phyloP scores from a whole-genome alignment of 139 green algal genomes.

The Coccomyxa sp. region DNA sequence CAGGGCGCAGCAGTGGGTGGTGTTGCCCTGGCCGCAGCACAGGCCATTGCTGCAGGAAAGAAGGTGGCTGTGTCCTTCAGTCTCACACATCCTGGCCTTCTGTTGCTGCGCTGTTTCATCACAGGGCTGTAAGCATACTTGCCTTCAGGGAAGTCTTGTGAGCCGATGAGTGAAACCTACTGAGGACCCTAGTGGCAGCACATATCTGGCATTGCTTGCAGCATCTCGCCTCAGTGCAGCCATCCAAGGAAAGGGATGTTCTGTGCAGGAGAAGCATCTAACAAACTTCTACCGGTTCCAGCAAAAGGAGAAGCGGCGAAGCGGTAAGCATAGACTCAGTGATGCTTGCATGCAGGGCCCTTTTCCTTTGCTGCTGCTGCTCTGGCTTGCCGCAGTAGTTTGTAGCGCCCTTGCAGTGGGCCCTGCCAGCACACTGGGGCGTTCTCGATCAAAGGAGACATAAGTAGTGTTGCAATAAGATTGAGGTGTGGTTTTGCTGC shows the following conservation, averaged over 20 bases:
- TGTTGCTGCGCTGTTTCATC: background rate
- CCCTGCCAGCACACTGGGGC: no score
- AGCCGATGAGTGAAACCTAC: no score
- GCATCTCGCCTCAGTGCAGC: background rate
- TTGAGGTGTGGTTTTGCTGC: conserved; percentile 62
- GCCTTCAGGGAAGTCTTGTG: background rate
- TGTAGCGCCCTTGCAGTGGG: background rate
- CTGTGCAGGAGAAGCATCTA: conserved; percentile 9
- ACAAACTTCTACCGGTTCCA: conserved; percentile 79
- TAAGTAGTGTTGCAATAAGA: background rate
- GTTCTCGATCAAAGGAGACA: background rate
- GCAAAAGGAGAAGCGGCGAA: conserved; percentile 55
- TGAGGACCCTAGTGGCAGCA: no score
- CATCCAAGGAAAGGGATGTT: background rate
- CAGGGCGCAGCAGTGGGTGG: conserved; percentile 37
- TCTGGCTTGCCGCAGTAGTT: background rate
- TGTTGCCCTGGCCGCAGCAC: conserved; percentile 43
- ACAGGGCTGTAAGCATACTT: background rate
- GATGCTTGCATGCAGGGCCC: no score
- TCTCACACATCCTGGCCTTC: background rate
- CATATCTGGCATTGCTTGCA: background rate
- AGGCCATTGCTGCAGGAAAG: conserved; percentile 27
- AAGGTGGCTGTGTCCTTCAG: background rate
- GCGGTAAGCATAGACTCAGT: no score
- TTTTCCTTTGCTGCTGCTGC: background rate